These are phyloP conservation scores for Phytophthora capsici DNA, from an alignment of 352 stramenopile species.

Conservation along the genomic window DNA sequence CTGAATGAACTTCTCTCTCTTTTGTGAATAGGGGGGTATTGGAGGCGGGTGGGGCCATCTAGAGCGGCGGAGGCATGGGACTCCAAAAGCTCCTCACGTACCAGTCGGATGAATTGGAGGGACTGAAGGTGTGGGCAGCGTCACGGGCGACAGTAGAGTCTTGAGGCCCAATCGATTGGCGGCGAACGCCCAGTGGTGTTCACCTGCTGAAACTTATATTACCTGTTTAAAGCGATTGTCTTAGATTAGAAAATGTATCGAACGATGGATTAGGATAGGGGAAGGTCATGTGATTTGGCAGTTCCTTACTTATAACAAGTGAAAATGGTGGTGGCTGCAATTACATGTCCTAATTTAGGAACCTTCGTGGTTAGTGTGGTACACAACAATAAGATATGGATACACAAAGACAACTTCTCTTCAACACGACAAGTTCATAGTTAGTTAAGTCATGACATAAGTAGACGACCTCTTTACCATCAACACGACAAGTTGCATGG, in stretches of 20 bases:
- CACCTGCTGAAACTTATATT: conserved; percentile 38
- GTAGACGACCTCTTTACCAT: too few relatives aligned
- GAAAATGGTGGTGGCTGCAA: conserved; percentile 10
- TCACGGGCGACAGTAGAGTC: conserved; percentile 30
- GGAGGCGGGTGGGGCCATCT: neutral
- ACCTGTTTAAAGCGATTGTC: conserved; percentile 18
- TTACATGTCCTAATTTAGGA: conserved; percentile 9
- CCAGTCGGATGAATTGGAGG: conserved; percentile 89
- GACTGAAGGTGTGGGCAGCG: conserved; percentile 77
- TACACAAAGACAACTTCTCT: conserved; percentile 3
- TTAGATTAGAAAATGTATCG: conserved; percentile 7
- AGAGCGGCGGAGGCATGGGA: conserved; percentile 9
- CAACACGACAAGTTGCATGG: conserved; percentile 1
- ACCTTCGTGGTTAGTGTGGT: neutral
- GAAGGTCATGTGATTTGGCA: conserved; percentile 19
- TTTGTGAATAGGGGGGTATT: conserved; percentile 1
- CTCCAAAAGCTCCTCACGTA: conserved; percentile 47
- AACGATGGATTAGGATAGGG: conserved; percentile 18
- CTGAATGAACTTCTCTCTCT: neutral
- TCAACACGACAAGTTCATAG: conserved; percentile 9
- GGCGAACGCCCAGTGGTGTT: conserved; percentile 47
- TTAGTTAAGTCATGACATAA: too few relatives aligned
- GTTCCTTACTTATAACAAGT: conserved; percentile 39
- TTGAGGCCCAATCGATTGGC: conserved; percentile 79
- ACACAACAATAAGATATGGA: conserved; percentile 9